phyloP scores from a whole-genome alignment of 2,329 filamentous ascomycete genomes.

The Pseudonectria buxi region DNA sequence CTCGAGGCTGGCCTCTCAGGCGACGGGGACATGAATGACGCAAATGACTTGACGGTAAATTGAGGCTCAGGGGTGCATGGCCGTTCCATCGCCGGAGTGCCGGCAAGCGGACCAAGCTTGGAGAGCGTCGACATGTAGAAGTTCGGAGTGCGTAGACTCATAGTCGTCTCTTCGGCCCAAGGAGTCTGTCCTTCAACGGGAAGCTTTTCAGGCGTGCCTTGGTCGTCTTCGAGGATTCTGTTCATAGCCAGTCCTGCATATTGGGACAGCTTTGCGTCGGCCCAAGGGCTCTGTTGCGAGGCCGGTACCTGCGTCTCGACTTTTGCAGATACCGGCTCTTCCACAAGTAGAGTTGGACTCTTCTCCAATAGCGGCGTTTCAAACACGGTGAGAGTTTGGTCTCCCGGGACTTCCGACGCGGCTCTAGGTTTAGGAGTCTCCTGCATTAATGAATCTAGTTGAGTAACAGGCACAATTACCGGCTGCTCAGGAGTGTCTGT shows the following conservation, averaged over 20 bases:
- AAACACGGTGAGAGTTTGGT: too few species aligned
- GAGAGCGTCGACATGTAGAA: too few species aligned
- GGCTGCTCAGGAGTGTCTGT: background rate
- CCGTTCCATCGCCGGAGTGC: slow-evolving; percentile 4
- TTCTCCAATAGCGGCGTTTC: too few species aligned
- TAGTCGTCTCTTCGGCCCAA: slow-evolving; percentile 9
- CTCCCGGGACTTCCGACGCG: too few species aligned
- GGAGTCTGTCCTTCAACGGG: slow-evolving; percentile 14
- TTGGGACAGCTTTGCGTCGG: slow-evolving; percentile 14
- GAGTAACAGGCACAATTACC: background rate
- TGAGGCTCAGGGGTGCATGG: slow-evolving; percentile 40
- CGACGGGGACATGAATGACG: slow-evolving; percentile 45
- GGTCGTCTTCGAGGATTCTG: background rate
- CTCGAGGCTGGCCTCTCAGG: slow-evolving; percentile 26
- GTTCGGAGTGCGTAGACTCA: too few species aligned
- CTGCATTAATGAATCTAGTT: too few species aligned
- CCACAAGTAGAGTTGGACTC: too few species aligned
- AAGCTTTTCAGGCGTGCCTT: background rate
- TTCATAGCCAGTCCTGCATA: slow-evolving; percentile 6
- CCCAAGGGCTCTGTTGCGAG: slow-evolving; percentile 23
- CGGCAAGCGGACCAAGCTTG: too few species aligned
- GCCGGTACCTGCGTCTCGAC: slow-evolving; percentile 4
- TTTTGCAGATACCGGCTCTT: too few species aligned
- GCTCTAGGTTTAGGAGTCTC: too few species aligned
- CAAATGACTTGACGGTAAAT: slow-evolving; percentile 45